Evolutionary conservation across 441 rosid genomes (phyloP), one percentile per base, ranked within the genome.

Genomic region (Gossypium aridum): DNA sequence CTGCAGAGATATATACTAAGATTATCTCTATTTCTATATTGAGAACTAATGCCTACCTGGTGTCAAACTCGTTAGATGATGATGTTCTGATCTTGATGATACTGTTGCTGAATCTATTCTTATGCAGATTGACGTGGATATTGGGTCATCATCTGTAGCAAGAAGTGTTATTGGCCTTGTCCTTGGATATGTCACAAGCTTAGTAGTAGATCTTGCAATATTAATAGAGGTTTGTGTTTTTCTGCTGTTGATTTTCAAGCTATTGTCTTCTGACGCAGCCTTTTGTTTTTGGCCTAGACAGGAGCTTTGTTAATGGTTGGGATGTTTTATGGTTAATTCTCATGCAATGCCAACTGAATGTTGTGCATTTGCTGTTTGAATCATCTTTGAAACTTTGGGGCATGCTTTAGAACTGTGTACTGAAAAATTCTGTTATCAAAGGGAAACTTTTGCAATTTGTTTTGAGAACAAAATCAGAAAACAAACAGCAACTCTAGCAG

Each of bases 61-160:
- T 17, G 19, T 70, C 7, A 1, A 16, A 37, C 37, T 55, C 7
- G 53, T 56, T 68, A 25, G 60, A 68, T 51, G 43, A n/a, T 4
- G 22, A 22, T 16, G 23, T 26, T 68, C 7, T 56, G 64, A 71
- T 55, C 64, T 14, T 37, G 54, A 71, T 34, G 20, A 20, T 63
- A 14, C 20, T 31, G 61, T 63, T 62, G 67, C 70, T 64, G 71
- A 34, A 64, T 74, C 51, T 51, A 54, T 54, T 53, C 25, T 16
- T 64, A 7, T 45, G 85, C 90, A 96, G 99, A 92, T 94, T 63
- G 99, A 94, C 79, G 99, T 96, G 77, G 98, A 92, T 80, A 94
- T 96, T 69, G 99, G 98, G 77, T 96, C 99, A 78, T 96, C 99
- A 17, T 90, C 99, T 17, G 99, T 96, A 14, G 99, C 99, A 51